phyloP scores from a whole-genome alignment of 106 monocot genomes.

The Hemerocallis citrina region DNA sequence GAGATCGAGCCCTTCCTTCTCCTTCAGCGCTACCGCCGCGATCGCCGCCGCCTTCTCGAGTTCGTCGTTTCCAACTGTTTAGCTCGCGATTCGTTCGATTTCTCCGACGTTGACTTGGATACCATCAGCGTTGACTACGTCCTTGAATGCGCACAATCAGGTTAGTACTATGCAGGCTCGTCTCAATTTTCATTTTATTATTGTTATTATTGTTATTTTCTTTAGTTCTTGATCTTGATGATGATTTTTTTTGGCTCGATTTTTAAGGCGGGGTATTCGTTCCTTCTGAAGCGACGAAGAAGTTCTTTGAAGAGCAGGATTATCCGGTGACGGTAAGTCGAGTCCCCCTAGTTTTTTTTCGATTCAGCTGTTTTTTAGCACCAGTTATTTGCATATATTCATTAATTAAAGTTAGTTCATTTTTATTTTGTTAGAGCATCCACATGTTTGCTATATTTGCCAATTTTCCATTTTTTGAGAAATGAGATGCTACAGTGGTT shows the following conservation, averaged over 20 bases:
- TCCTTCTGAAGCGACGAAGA: constrained; percentile 35
- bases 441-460: too few relatives aligned
- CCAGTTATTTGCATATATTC: too few relatives aligned
- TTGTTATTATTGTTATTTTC: not conserved
- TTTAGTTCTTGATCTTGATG: not conserved
- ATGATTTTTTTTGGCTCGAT: constrained; percentile 1
- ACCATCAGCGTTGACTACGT: constrained; percentile 53
- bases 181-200: not conserved
- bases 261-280: constrained; percentile 51
- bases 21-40: constrained; percentile 43
- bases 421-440: too few relatives aligned
- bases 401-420: too few relatives aligned
- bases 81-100: constrained; percentile 13
- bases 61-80: constrained; percentile 42
- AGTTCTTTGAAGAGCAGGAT: constrained; percentile 33
- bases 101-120: constrained; percentile 52
- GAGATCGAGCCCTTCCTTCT: constrained; percentile 34
- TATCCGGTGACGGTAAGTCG: constrained; percentile 60
- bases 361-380: not conserved
- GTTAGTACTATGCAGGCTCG: constrained; percentile 12
- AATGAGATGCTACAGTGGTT: too few relatives aligned
- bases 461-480: too few relatives aligned
- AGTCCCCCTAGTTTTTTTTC: not conserved
- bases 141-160: constrained; percentile 46
- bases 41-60: constrained; percentile 60